phyloP scores from a whole-genome alignment of 2,329 filamentous ascomycete species.

The Xylogone sp. region DNA sequence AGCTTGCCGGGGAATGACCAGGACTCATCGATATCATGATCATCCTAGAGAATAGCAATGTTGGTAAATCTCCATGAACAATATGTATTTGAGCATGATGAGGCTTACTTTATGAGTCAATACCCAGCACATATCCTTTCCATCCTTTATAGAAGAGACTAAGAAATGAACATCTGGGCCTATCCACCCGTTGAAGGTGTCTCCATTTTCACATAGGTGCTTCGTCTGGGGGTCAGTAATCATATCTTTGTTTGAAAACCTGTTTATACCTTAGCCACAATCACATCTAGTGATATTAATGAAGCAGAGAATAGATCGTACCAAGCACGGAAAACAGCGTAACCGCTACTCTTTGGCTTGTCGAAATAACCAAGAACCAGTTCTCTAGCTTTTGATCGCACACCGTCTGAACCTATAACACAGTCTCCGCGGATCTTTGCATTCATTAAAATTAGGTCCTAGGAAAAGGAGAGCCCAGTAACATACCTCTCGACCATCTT shows the following conservation, averaged over 20 bases:
- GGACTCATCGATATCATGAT: conserved; percentile 41
- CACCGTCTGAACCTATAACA: conserved; percentile 32
- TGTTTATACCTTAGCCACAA: conserved; percentile 9
- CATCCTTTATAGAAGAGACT: conserved; percentile 47
- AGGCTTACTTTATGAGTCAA: conserved; percentile 42
- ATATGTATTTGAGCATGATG: conserved; percentile 19
- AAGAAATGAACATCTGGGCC: conserved; percentile 47
- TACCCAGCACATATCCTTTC: conserved; percentile 51
- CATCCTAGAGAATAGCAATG: conserved; percentile 13
- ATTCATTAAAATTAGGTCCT: too few species aligned
- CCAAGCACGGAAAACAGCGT: conserved; percentile 34
- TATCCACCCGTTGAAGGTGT: conserved; percentile 16
- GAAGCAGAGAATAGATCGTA: conserved; percentile 22
- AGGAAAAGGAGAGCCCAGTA: too few species aligned
- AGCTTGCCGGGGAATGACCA: conserved; percentile 30
- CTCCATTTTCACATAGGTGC: conserved; percentile 1
- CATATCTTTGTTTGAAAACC: conserved; percentile 42
- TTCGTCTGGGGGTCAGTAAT: conserved; percentile 15
- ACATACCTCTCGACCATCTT: conserved; percentile 27
- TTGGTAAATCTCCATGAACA: conserved; percentile 27
- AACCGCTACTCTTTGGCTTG: conserved; percentile 33
- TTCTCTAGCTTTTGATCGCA: conserved; percentile 21
- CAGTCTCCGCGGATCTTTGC: conserved; percentile 26
- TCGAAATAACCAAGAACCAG: conserved; percentile 30
- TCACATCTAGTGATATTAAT: not conserved